phyloP scores from a whole-genome alignment of 805 yeast species.

The Brettanomyces bruxellensis region DNA sequence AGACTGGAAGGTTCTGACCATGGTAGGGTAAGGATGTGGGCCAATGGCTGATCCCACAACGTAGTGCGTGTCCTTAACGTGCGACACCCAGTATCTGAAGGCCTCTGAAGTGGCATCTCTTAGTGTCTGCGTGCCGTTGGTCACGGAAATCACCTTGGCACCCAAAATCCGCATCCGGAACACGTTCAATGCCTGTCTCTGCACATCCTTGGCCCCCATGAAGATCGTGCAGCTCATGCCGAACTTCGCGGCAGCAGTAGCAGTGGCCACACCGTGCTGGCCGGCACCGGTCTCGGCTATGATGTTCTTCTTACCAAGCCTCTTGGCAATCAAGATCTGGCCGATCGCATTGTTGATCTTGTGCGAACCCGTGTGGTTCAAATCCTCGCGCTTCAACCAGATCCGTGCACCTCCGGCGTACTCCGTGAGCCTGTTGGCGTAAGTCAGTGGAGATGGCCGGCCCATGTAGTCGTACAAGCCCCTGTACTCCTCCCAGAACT shows the following conservation, averaged over 20 bases:
- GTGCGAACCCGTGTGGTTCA: slow-evolving; percentile 85
- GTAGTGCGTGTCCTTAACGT: slow-evolving; percentile 80
- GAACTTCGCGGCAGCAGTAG: slow-evolving; percentile 86
- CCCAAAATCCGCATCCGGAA: slow-evolving; percentile 96
- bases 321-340: slow-evolving; percentile 69
- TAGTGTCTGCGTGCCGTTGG: slow-evolving; percentile 89
- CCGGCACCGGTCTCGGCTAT: slow-evolving; percentile 94
- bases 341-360: slow-evolving; percentile 80
- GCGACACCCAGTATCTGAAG: slow-evolving; percentile 89
- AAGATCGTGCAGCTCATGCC: slow-evolving; percentile 90
- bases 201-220: slow-evolving; percentile 99
- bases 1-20: slow-evolving; percentile 96
- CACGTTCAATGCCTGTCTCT: slow-evolving; percentile 96
- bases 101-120: slow-evolving; percentile 99
- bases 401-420: slow-evolving; percentile 91
- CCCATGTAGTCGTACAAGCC: slow-evolving; percentile 87
- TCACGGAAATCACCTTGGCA: slow-evolving; percentile 89
- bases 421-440: slow-evolving; percentile 84
- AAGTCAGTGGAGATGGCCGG: slow-evolving; percentile 88
- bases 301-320: slow-evolving; percentile 67
- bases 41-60: slow-evolving; percentile 98
- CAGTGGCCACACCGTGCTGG: slow-evolving; percentile 90
- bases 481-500: slow-evolving; percentile 88
- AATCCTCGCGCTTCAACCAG: slow-evolving; percentile 97
- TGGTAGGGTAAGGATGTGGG: slow-evolving; percentile 97